Conservation (phyloP, 768 basidiomycete genomes). For the Xerocomellus chrysenteron region DNA sequence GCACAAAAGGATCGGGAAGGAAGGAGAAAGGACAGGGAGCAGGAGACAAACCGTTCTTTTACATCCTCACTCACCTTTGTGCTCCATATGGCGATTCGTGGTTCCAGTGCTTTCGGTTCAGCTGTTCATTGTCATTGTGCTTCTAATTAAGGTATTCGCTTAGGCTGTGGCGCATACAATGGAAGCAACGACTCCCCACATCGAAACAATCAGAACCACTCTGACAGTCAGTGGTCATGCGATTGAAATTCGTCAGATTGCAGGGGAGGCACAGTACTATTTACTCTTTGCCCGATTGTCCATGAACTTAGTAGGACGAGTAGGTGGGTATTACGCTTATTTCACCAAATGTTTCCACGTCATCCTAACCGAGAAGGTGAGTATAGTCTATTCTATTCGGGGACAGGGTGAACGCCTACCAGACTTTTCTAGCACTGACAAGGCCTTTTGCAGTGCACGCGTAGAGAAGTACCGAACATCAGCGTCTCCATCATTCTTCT, state of each 20-base stretch:
- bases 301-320: conserved; percentile 20
- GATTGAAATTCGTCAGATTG: conserved; percentile 26
- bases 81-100: not conserved
- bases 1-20: not conserved
- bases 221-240: conserved; percentile 3
- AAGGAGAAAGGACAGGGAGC: not conserved
- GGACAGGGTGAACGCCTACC: conserved; percentile 26
- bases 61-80: conserved; percentile 2
- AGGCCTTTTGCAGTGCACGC: conserved; percentile 68
- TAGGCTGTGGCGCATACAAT: not conserved
- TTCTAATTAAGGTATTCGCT: not conserved
- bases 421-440: conserved; percentile 37
- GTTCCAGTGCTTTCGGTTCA: not conserved
- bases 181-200: not conserved
- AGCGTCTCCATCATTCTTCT: conserved; percentile 87
- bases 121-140: conserved; percentile 1
- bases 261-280: conserved; percentile 31
- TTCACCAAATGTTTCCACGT: conserved; percentile 21
- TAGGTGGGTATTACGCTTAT: conserved; percentile 32
- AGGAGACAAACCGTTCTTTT: not conserved
- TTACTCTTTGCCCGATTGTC: conserved; percentile 27
- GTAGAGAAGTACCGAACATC: conserved; percentile 95
- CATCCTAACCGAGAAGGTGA: conserved; percentile 17
- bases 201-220: not conserved
- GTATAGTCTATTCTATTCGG: not conserved